Conservation (phyloP, 768 basidiomycete genomes). For the Pleurotus pulmonarius region DNA sequence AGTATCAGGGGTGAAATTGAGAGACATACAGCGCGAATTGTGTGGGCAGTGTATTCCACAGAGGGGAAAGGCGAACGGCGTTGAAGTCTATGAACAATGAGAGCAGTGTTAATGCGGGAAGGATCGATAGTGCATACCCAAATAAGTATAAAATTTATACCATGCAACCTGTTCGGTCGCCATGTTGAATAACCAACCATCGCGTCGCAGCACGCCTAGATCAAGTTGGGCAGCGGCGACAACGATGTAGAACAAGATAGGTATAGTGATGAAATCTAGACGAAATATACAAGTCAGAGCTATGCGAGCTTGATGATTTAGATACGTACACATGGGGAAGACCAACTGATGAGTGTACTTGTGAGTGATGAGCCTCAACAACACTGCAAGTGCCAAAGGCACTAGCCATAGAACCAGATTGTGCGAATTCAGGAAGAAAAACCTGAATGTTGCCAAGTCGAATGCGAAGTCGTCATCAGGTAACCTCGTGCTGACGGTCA, state of each 20-base stretch:
- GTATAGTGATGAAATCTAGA: conserved; percentile 80
- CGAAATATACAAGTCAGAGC: too few species aligned
- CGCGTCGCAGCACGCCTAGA: conserved; percentile 51
- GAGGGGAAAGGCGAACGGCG: conserved; percentile 55
- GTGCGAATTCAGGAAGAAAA: conserved; percentile 62
- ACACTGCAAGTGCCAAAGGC: conserved; percentile 70
- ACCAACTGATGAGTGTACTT: conserved; percentile 84
- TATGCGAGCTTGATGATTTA: neutral
- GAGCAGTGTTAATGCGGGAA: neutral
- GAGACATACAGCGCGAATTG: conserved; percentile 80
- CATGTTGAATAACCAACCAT: conserved; percentile 89
- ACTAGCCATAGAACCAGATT: conserved; percentile 76
- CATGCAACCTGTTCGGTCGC: conserved; percentile 35
- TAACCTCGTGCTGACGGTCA: conserved; percentile 83
- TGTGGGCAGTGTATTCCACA: conserved; percentile 87
- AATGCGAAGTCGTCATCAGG: conserved; percentile 74
- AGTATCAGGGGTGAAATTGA: neutral
- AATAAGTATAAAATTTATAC: conserved; percentile 85
- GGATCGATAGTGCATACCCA: conserved; percentile 44
- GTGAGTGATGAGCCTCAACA: conserved; percentile 77
- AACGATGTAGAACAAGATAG: conserved; percentile 79
- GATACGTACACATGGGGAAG: conserved; percentile 76
- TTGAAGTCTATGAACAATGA: conserved; percentile 44
- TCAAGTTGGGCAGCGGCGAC: conserved; percentile 61
- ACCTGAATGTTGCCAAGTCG: conserved; percentile 58